Percentiles rank a stretch among this genome's conserved stretches.
Conservation (phyloP, 2,329 filamentous ascomycete species). For the Simplicillium aogashimaense region DNA sequence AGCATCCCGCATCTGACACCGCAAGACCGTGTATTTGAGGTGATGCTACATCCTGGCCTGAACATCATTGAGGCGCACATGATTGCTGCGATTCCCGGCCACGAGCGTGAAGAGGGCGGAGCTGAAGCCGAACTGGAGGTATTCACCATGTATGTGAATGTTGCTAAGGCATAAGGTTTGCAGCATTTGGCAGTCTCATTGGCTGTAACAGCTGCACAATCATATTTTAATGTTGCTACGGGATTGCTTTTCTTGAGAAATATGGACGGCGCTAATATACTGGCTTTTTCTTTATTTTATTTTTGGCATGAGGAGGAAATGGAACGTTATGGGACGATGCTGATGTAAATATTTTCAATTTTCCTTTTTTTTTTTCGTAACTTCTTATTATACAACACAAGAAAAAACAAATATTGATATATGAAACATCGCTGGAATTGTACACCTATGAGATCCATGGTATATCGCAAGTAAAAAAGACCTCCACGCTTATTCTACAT, state of each 20-base stretch:
- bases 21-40: conserved; percentile 64
- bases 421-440: no score
- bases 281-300: no score
- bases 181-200: neutral
- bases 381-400: no score
- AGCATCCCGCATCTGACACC: conserved; percentile 46
- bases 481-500: neutral
- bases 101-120: conserved; percentile 44
- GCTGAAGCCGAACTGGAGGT: conserved; percentile 68
- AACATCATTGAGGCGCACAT: conserved; percentile 74
- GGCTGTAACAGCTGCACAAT: no score
- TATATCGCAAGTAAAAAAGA: neutral
- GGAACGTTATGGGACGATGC: neutral
- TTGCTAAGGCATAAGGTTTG: conserved; percentile 37
- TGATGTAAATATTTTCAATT: neutral
- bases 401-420: no score
- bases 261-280: neutral
- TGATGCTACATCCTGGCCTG: conserved; percentile 58
- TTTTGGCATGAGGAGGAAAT: neutral
- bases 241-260: neutral
- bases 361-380: no score
- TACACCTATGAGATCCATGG: neutral
- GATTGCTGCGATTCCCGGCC: conserved; percentile 57
- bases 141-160: conserved; percentile 64
- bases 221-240: neutral